Percentiles rank a stretch among this genome's conserved stretches.
Conservation (phyloP, 202 grass and related monocot species). For the Carex sylvatica region DNA sequence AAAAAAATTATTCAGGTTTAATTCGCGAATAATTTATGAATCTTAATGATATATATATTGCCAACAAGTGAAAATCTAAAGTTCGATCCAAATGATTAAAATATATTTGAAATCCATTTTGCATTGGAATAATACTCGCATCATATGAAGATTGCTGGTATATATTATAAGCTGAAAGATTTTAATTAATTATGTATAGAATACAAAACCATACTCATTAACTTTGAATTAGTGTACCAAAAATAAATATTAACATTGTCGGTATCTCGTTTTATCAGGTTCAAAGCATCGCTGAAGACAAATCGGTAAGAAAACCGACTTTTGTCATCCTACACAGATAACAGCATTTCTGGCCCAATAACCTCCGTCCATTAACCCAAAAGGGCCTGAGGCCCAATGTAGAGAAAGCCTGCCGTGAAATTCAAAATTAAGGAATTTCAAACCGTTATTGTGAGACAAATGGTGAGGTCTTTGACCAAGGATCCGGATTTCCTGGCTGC, state of each 20-base stretch:
- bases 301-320: slow-evolving; percentile 35
- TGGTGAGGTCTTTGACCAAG: slow-evolving; percentile 45
- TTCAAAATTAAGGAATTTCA: slow-evolving; percentile 46
- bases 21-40: too few species aligned
- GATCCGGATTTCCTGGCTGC: slow-evolving; percentile 53
- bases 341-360: slow-evolving; percentile 49
- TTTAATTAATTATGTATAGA: not conserved
- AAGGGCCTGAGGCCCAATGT: slow-evolving; percentile 17
- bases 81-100: too few species aligned
- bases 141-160: not conserved
- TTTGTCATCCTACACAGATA: slow-evolving; percentile 50
- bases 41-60: too few species aligned
- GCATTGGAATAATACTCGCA: not conserved
- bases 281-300: slow-evolving; percentile 74
- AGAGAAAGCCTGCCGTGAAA: slow-evolving; percentile 36
- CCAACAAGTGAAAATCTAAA: too few species aligned
- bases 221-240: not conserved
- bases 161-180: not conserved
- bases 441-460: slow-evolving; percentile 47
- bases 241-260: not conserved
- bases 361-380: slow-evolving; percentile 65
- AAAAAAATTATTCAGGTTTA: too few species aligned
- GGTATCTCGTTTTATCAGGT: slow-evolving; percentile 35
- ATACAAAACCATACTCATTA: not conserved
- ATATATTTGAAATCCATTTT: not conserved